Conservation (phyloP, 352 stramenopile species). For the Globisporangium polare region DNA sequence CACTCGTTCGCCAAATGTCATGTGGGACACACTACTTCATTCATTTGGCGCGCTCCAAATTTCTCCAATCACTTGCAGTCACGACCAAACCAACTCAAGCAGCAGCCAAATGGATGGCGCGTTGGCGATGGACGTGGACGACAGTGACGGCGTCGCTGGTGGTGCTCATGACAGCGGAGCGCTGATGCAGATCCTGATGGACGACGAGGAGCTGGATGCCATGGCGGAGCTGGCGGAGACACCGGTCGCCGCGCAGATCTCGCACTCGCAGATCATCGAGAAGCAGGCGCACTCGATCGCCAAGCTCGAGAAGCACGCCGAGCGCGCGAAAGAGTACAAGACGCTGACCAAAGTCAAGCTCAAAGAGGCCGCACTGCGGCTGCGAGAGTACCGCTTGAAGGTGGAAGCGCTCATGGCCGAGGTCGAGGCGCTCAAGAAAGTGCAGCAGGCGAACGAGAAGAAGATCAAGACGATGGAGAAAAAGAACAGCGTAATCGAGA, state of each 20-base stretch:
- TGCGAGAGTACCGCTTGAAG: constrained; percentile 57
- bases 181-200: constrained; percentile 15
- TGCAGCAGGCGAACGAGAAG: constrained; percentile 1
- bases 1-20: too few species aligned
- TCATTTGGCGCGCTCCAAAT: not conserved
- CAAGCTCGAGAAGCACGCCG: constrained; percentile 34
- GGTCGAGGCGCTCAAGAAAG: constrained; percentile 21
- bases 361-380: constrained; percentile 52
- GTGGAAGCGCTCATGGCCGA: constrained; percentile 45
- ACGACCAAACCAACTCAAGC: not conserved
- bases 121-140: constrained; percentile 2
- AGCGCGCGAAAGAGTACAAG: constrained; percentile 44
- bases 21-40: not conserved
- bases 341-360: constrained; percentile 58
- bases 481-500: not conserved
- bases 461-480: constrained; percentile 3
- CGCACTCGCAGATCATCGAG: constrained; percentile 71
- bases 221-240: constrained; percentile 12
- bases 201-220: constrained; percentile 11
- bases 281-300: constrained; percentile 53
- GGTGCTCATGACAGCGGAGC: not conserved
- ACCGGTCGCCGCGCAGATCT: constrained; percentile 37
- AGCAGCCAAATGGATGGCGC: constrained; percentile 7
- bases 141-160: not conserved
- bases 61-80: not conserved